phyloP scores from a whole-genome alignment of 176 grass and related monocot genomes.

The Aechmea fasciata region DNA sequence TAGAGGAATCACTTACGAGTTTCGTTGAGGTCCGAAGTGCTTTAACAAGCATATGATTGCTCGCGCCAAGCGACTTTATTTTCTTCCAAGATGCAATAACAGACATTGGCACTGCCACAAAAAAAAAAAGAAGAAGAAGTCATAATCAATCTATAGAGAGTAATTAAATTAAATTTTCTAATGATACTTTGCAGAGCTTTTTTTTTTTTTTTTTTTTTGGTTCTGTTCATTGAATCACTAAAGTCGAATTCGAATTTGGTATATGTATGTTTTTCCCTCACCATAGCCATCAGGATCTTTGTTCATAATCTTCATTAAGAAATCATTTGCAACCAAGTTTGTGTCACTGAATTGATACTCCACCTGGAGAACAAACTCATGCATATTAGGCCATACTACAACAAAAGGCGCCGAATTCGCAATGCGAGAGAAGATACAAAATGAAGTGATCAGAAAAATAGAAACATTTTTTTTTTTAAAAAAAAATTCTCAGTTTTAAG shows the following conservation, averaged over 20 bases:
- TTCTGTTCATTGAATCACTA: no score
- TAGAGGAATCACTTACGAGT: slow-evolving; percentile 31
- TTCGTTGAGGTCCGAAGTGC: slow-evolving; percentile 70
- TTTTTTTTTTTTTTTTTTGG: no score
- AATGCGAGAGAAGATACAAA: background rate
- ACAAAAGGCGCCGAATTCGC: background rate
- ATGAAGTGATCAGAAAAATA: background rate
- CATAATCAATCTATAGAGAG: background rate
- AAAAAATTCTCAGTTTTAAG: no score
- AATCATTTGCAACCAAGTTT: slow-evolving; percentile 67
- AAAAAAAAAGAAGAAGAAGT: background rate
- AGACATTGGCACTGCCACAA: slow-evolving; percentile 47
- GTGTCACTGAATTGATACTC: slow-evolving; percentile 85
- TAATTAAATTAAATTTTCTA: no score
- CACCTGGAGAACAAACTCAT: slow-evolving; percentile 19
- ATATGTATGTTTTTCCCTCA: slow-evolving; percentile 6
- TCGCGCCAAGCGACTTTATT: slow-evolving; percentile 57
- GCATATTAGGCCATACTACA: background rate
- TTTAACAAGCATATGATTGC: slow-evolving; percentile 59
- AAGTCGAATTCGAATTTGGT: background rate
- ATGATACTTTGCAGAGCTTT: no score
- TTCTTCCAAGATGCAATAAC: slow-evolving; percentile 83
- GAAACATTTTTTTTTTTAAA: no score
- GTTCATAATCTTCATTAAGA: slow-evolving; percentile 79
- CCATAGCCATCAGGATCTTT: slow-evolving; percentile 68